phyloP scores from a whole-genome alignment of 2,329 filamentous ascomycete species.

The Hirsutella rhossiliensis region DNA sequence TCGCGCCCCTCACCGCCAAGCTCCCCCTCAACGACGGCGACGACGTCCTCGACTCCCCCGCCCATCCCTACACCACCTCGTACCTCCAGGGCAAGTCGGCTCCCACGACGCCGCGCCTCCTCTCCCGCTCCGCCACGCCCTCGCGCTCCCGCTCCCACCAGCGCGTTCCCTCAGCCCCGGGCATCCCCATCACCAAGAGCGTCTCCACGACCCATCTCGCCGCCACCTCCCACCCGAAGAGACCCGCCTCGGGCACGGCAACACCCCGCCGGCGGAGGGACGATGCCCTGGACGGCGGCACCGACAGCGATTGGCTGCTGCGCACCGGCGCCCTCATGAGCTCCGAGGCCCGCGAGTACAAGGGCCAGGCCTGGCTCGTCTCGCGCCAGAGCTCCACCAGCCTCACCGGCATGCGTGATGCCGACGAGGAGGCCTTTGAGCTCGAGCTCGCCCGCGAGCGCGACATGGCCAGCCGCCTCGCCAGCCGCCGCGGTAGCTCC shows the following conservation, averaged over 20 bases:
- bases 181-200: conserved; percentile 39
- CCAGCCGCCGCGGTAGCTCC: conserved; percentile 34
- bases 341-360: conserved; percentile 50
- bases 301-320: conserved; percentile 53
- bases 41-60: conserved; percentile 25
- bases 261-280: conserved; percentile 23
- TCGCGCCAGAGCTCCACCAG: conserved; percentile 53
- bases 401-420: conserved; percentile 37
- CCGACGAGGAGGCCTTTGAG: conserved; percentile 41
- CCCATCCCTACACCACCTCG: conserved; percentile 22
- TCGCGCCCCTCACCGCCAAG: conserved; percentile 52
- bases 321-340: conserved; percentile 51
- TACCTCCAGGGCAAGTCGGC: conserved; percentile 52
- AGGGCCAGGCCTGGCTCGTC: conserved; percentile 58
- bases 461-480: conserved; percentile 23
- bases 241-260: conserved; percentile 17
- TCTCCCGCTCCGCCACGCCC: conserved; percentile 43
- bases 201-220: conserved; percentile 49
- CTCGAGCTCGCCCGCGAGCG: conserved; percentile 35
- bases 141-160: conserved; percentile 33
- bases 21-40: conserved; percentile 45
- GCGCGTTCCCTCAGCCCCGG: conserved; percentile 25
- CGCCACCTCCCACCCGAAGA: conserved; percentile 8
- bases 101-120: conserved; percentile 50
- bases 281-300: conserved; percentile 22